phyloP scores from a whole-genome alignment of 2,329 filamentous ascomycete genomes.

The Amylocarpus encephaloides region DNA sequence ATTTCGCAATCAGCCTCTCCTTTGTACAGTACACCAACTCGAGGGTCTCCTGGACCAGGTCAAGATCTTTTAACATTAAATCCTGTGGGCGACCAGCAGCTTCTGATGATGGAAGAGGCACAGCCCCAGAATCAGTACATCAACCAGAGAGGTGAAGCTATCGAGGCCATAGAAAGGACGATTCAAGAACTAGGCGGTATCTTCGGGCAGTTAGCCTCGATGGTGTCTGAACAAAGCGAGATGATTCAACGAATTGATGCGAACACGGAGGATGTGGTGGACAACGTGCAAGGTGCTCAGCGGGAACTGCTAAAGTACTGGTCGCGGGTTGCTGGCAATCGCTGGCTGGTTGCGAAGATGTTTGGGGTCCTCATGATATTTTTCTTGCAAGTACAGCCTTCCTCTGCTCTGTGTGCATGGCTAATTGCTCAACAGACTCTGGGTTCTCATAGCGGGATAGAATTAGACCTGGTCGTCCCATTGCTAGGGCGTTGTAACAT shows the following conservation, averaged over 20 bases:
- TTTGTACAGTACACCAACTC: slow-evolving; percentile 72
- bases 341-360: slow-evolving; percentile 89
- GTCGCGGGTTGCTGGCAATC: slow-evolving; percentile 86
- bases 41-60: slow-evolving; percentile 58
- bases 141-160: slow-evolving; percentile 87
- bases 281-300: slow-evolving; percentile 96
- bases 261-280: slow-evolving; percentile 95
- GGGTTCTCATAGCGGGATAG: slow-evolving; percentile 9
- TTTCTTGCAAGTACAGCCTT: slow-evolving; percentile 51
- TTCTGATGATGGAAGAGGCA: slow-evolving; percentile 90
- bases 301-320: slow-evolving; percentile 95
- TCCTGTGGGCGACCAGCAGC: slow-evolving; percentile 77
- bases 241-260: slow-evolving; percentile 97
- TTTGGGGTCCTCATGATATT: slow-evolving; percentile 93
- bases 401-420: background rate
- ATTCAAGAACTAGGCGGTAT: slow-evolving; percentile 89
- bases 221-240: slow-evolving; percentile 96
- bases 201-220: slow-evolving; percentile 88
- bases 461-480: background rate
- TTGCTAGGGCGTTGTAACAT: slow-evolving; percentile 3
- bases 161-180: slow-evolving; percentile 93
- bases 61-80: slow-evolving; percentile 77
- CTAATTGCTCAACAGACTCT: slow-evolving; percentile 5
- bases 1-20: slow-evolving; percentile 75
- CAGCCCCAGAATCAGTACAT: slow-evolving; percentile 83